Conservation (phyloP, 768 basidiomycete species). For the Serendipita sp. region DNA sequence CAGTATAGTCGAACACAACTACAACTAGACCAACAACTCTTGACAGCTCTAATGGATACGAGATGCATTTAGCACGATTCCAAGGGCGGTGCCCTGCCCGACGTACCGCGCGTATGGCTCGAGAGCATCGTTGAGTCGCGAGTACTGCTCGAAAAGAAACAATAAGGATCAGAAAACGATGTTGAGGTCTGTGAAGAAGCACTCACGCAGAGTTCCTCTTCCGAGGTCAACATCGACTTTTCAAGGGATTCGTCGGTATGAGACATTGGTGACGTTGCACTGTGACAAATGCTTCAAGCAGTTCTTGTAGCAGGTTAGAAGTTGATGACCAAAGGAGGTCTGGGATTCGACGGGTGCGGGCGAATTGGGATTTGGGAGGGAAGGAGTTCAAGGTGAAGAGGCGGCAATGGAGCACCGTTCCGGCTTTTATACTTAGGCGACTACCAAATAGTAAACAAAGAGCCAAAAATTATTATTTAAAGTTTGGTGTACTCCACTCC, state of each 20-base stretch:
- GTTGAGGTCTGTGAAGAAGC: background rate
- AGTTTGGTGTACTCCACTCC: too few relatives aligned
- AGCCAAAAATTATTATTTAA: too few relatives aligned
- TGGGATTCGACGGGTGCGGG: background rate
- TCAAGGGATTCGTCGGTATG: background rate
- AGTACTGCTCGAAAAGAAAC: background rate
- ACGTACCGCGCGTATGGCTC: conserved; percentile 5
- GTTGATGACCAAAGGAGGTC: background rate
- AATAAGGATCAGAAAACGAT: background rate
- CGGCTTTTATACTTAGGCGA: too few relatives aligned
- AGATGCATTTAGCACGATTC: background rate
- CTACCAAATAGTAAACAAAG: too few relatives aligned
- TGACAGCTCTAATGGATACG: background rate
- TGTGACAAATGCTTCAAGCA: background rate
- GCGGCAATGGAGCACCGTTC: too few relatives aligned
- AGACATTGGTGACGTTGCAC: background rate
- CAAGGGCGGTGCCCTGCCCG: background rate
- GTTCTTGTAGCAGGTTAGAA: background rate
- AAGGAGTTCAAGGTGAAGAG: too few relatives aligned
- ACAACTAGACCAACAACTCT: conserved; percentile 1
- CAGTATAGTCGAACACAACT: conserved; percentile 39
- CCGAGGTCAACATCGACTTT: background rate
- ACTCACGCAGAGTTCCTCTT: background rate
- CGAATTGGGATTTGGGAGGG: too few relatives aligned
- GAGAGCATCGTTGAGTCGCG: conserved; percentile 6